Base-by-base conservation (phyloP, 2,329 filamentous ascomycete species). In the Cercospora janseana region DNA sequence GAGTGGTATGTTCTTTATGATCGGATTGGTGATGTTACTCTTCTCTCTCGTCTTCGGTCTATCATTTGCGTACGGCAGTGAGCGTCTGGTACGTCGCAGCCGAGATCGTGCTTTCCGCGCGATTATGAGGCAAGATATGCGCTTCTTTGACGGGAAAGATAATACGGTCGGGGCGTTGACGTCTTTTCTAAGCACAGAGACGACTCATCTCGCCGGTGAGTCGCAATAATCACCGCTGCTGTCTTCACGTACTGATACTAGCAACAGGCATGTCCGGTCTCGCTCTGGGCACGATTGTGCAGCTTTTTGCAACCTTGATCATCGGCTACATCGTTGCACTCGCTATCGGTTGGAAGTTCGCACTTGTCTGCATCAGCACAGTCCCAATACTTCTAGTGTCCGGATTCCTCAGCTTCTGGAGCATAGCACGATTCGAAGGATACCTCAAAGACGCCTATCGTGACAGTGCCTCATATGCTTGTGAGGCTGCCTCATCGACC, bases 81-180 rank as follows among this genome's bases (percentile, higher is more conserved):
- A 93, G 72, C 79, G 82, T 31, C 78, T 96, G 16, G 79, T 95
- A 48, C 86, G 87, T 63, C 83, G 89, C 15, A 88, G 91, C 3
- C 82, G 92, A 60, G 82, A 90, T 67, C 77, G 77, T 49, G 86
- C 90, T 6, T 95, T 97, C 73, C 78, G 89, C 21, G 78, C 85
- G 15, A 88, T 96, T 72, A 80, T 96, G 43, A 86, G 89, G 52
- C 91, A 96, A 69, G 92, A 96, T 55, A 89, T 95, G 49, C 75
- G 82, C 20, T 96, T 90, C 68, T 97, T 95, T 45, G 92, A 96
- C 67, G 78, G 76, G 40, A 66, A 69, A 6, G 69, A 68, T 3
- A 70, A 72, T 35, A 70, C 69, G 4, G 65, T 71, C 9, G 69
- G 72, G 12, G 63, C 68, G 0, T 60, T 76, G 13, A 69, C 75